A percentile compares a stretch with the other conserved stretches of the same genome.
These are phyloP conservation scores for Starmerella asiatica DNA, from an alignment of 805 yeast species.

Conservation along the genomic window DNA sequence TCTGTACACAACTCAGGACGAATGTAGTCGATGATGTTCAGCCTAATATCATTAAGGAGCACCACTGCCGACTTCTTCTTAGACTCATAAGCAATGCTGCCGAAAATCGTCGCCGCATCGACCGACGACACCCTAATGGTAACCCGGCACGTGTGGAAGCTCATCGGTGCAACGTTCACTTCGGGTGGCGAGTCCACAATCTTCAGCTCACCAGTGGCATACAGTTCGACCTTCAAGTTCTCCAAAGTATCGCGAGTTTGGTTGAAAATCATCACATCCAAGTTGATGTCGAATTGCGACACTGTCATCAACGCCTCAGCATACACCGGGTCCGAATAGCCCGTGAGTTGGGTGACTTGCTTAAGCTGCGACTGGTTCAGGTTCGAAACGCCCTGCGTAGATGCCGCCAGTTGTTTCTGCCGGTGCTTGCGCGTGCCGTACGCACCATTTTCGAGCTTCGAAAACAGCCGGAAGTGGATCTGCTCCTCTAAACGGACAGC, in stretches of 20 bases:
- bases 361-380: conserved; percentile 54
- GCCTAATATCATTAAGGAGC: conserved; percentile 84
- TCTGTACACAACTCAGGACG: conserved; percentile 89
- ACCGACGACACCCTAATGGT: conserved; percentile 93
- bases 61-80: conserved; percentile 88
- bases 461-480: conserved; percentile 19
- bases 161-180: conserved; percentile 91
- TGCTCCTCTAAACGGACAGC: conserved; percentile 28
- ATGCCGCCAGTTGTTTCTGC: not conserved
- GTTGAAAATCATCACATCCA: conserved; percentile 86
- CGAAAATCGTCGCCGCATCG: conserved; percentile 95
- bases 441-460: conserved; percentile 6
- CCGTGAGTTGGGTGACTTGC: conserved; percentile 89
- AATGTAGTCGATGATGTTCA: conserved; percentile 93
- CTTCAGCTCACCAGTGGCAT: conserved; percentile 89
- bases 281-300: conserved; percentile 91
- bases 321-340: conserved; percentile 93
- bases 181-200: conserved; percentile 84
- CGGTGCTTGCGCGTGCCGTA: not conserved
- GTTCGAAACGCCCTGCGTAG: conserved; percentile 2
- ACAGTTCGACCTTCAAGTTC: conserved; percentile 85
- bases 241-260: conserved; percentile 84
- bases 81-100: conserved; percentile 93
- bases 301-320: conserved; percentile 94
- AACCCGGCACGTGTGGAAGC: conserved; percentile 77